A percentile compares a stretch with the other conserved stretches of the same genome.
Conservation (phyloP, 1,284 basidiomycete species). For the Marasmius tenuissimus region DNA sequence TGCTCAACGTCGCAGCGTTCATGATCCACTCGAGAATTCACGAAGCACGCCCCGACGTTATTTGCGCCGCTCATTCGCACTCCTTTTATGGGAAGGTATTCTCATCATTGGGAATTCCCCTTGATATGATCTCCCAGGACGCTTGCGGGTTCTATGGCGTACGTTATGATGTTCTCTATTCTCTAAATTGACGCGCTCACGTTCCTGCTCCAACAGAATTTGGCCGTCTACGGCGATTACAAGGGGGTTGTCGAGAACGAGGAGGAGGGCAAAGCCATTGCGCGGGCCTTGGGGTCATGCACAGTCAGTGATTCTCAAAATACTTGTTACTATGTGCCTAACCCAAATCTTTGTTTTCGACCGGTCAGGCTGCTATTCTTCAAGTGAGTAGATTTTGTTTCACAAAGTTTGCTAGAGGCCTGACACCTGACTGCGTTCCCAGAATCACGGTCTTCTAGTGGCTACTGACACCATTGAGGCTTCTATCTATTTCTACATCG, state of each 20-base stretch:
- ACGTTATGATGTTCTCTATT: background rate
- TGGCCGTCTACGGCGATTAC: constrained; percentile 26
- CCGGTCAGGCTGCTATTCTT: constrained; percentile 19
- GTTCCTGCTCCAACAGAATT: no score
- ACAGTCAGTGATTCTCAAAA: constrained; percentile 18
- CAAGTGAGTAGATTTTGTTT: background rate
- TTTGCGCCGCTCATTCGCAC: constrained; percentile 66
- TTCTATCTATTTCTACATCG: constrained; percentile 31
- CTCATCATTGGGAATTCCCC: constrained; percentile 51
- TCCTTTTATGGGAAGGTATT: constrained; percentile 62
- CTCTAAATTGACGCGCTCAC: no score
- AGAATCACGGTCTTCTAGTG: constrained; percentile 63
- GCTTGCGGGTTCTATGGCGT: constrained; percentile 43
- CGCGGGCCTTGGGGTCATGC: constrained; percentile 46
- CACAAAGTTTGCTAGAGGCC: no score
- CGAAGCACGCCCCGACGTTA: constrained; percentile 55
- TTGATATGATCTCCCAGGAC: constrained; percentile 55
- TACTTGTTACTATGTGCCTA: background rate
- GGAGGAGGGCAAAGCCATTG: constrained; percentile 58
- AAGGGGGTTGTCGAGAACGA: constrained; percentile 59
- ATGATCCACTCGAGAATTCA: constrained; percentile 48
- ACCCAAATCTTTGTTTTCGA: background rate
- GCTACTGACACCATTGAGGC: constrained; percentile 37
- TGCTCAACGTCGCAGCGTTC: constrained; percentile 7
- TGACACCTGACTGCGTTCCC: constrained; percentile 8